phyloP scores from a whole-genome alignment of 1,284 basidiomycete genomes.

The Boletus subluridellus region DNA sequence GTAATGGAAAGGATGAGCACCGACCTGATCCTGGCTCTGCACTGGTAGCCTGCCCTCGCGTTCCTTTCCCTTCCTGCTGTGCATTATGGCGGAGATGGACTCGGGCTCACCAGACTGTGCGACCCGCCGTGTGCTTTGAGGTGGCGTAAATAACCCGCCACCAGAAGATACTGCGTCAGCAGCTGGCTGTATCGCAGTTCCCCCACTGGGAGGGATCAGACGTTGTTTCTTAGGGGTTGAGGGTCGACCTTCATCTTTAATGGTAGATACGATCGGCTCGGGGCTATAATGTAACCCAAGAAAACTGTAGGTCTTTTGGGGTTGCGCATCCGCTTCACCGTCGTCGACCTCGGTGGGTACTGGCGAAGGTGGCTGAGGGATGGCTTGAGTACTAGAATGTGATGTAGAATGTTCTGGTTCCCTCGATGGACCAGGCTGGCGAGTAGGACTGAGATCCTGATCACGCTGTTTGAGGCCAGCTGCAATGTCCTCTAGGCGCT shows the following conservation, averaged over 20 bases:
- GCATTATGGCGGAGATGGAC: neutral
- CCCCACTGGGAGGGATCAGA: constrained; percentile 2
- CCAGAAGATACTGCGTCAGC: neutral
- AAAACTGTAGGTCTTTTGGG: constrained; percentile 24
- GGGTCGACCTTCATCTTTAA: constrained; percentile 22
- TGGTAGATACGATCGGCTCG: neutral
- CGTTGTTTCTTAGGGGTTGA: constrained; percentile 28
- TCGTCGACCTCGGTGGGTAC: constrained; percentile 25
- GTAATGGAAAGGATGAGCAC: neutral
- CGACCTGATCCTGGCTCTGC: constrained; percentile 9
- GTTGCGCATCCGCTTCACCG: constrained; percentile 16
- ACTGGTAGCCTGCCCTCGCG: constrained; percentile 11
- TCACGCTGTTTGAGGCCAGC: constrained; percentile 21
- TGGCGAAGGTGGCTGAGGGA: constrained; percentile 27
- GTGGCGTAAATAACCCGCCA: constrained; percentile 18
- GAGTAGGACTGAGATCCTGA: constrained; percentile 16
- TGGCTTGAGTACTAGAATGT: neutral
- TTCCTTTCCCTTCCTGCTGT: constrained; percentile 25
- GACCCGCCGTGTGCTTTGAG: constrained; percentile 17
- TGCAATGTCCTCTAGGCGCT: constrained; percentile 20
- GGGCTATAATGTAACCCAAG: constrained; percentile 23
- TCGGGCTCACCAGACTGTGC: neutral
- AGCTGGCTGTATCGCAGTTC: neutral
- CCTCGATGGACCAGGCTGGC: constrained; percentile 1
- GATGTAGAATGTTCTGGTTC: constrained; percentile 1